Base-by-base conservation (phyloP, 2,329 filamentous ascomycete species). In the Alternaria triticina region DNA sequence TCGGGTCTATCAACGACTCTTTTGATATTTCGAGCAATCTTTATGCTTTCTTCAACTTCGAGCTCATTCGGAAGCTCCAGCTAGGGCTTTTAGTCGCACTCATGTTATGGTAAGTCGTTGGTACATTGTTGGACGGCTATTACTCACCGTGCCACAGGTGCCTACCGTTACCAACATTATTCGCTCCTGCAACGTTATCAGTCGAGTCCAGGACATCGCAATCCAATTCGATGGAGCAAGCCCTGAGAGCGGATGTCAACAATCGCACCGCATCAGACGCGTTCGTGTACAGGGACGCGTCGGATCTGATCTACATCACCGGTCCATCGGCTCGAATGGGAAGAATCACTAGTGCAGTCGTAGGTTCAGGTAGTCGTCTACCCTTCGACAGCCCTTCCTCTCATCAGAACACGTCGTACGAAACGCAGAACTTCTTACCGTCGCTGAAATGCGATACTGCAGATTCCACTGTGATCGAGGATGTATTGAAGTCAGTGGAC, bases 91-190 rank as follows among this genome's bases (percentile, higher is more conserved):
- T 40, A 2, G 9, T 40, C 0, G 36, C 36, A 40, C 36, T 40
- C 9, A 11, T 40, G 2, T 0, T 40, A 40, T 40, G n/a, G 36
- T 40, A 40, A 40, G 1, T 10, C 0, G 1, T 40, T 1, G 33
- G n/a, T 3, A 1, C 33, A n/a, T 0, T 0, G 15, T 40, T n/a
- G 33, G 2, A 5, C 1, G 33, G 0, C 0, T 40, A 1, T 40
- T 3, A 40, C 33, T 40, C 0, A 40, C 33, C 0, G 33, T 40
- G 0, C 1, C 1, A 0, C 0, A 40, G 36, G 36, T 40, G 36
- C 2, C 9, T 40, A 17, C 36, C 36, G 2, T 11, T 40, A 40
- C 36, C 36, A 11, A 40, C 36, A 40, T 3, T 40, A 0, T 40
- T 40, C n/a, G 36, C 36, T 40, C 36, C 36, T 0, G 0, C 36